Percentiles rank a stretch among this genome's conserved stretches.
These are phyloP conservation scores for Melampsora larici-populina DNA, from an alignment of 1,284 basidiomycete genomes.

Conservation along the genomic window DNA sequence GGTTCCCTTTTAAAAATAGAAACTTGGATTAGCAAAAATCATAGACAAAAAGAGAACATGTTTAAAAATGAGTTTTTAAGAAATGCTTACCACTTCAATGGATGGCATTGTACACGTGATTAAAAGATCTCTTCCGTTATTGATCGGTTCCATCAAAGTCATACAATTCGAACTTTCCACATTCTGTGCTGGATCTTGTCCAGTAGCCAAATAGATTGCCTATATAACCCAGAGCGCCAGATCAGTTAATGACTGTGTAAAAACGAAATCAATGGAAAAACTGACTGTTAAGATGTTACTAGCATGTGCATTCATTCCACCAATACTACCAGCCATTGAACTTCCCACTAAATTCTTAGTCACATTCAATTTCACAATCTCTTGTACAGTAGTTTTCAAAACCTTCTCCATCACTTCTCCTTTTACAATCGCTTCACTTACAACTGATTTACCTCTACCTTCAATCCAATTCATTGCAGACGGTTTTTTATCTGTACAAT, in stretches of 20 bases:
- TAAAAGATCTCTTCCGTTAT: slow-evolving; percentile 83
- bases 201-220: slow-evolving; percentile 86
- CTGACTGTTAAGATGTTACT: slow-evolving; percentile 83
- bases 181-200: slow-evolving; percentile 98
- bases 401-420: slow-evolving; percentile 83
- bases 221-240: background rate
- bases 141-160: slow-evolving; percentile 93
- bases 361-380: slow-evolving; percentile 83
- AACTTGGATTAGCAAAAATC: too few species aligned
- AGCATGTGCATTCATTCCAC: slow-evolving; percentile 98
- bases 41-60: background rate
- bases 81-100: slow-evolving; percentile 71
- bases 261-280: background rate
- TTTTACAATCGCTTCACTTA: slow-evolving; percentile 89
- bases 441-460: slow-evolving; percentile 94
- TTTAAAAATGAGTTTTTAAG: background rate
- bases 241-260: background rate
- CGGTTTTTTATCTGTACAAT: slow-evolving; percentile 99
- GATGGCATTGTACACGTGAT: slow-evolving; percentile 92
- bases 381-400: slow-evolving; percentile 90
- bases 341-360: slow-evolving; percentile 98
- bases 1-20: slow-evolving; percentile 51
- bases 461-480: slow-evolving; percentile 99
- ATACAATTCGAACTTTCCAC: slow-evolving; percentile 98
- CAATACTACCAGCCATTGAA: slow-evolving; percentile 94